These are phyloP conservation scores for Ramicandelaber brevisporus DNA, from an alignment of 192 early-diverging fungal genomes.

Conservation along the genomic window DNA sequence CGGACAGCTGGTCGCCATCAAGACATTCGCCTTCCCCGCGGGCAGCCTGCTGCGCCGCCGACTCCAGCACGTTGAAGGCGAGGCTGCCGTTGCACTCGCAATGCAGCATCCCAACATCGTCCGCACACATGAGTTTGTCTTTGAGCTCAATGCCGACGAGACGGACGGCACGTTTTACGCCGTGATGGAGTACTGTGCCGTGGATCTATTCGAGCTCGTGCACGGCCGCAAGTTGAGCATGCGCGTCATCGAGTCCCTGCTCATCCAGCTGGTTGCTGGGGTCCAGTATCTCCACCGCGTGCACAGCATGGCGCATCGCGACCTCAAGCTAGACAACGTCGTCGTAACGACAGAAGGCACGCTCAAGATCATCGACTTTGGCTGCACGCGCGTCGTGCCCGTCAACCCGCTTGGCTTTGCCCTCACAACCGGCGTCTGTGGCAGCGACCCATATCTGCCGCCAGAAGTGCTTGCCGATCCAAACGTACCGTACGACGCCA, in stretches of 20 bases:
- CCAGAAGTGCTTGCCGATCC: constrained; percentile 41
- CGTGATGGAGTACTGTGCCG: constrained; percentile 68
- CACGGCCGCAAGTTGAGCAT: constrained; percentile 7
- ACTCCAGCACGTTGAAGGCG: constrained; percentile 54
- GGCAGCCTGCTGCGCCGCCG: constrained; percentile 25
- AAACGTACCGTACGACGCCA: constrained; percentile 33
- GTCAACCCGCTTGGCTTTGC: constrained; percentile 7
- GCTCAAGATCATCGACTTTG: constrained; percentile 78
- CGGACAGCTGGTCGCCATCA: constrained; percentile 43
- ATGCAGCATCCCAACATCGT: constrained; percentile 42
- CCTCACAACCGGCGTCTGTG: constrained; percentile 37
- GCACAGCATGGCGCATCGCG: constrained; percentile 57
- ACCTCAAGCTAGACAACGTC: constrained; percentile 86
- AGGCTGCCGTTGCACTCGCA: constrained; percentile 13
- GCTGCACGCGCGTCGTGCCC: constrained; percentile 6
- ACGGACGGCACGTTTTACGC: constrained; percentile 25
- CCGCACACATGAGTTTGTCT: constrained; percentile 37
- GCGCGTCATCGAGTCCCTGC: constrained; percentile 48
- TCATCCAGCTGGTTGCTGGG: constrained; percentile 45
- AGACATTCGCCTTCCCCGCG: constrained; percentile 34
- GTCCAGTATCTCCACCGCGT: constrained; percentile 58
- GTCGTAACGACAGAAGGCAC: constrained; percentile 32
- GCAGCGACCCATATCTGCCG: constrained; percentile 85
- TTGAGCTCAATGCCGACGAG: constrained; percentile 30
- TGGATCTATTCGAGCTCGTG: constrained; percentile 57